Evolutionary conservation across 164 flowering plant species (phyloP).

Genomic region (Vitis rotundifolia): DNA sequence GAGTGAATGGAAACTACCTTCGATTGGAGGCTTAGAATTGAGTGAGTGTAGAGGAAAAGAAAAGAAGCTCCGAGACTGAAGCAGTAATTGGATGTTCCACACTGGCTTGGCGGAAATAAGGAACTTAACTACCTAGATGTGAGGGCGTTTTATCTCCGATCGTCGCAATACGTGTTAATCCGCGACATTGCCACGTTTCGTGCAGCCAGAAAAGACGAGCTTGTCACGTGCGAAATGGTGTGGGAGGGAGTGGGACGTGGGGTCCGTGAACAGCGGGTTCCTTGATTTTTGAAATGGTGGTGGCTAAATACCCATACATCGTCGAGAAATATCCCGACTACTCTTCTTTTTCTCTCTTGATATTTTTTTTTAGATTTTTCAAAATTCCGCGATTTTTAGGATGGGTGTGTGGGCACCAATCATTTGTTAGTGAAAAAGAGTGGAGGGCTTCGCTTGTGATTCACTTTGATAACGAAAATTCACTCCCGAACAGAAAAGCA

Average conservation of each 20-base stretch:
- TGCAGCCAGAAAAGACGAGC: background rate
- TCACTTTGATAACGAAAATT: no score
- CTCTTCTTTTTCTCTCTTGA: no score
- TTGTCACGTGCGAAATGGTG: constrained; percentile 15
- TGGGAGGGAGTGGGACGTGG: background rate
- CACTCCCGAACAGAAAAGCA: no score
- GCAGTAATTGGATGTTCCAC: background rate
- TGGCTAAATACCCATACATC: background rate
- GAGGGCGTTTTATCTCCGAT: background rate
- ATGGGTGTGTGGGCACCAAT: no score
- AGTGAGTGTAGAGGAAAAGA: background rate
- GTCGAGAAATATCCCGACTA: background rate
- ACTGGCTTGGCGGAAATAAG: background rate
- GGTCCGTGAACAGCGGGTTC: constrained; percentile 14
- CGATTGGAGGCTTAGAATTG: constrained; percentile 1
- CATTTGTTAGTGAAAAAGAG: no score
- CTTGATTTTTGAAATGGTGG: background rate
- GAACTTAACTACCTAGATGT: background rate
- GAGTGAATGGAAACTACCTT: constrained; percentile 1
- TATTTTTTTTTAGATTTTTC: no score
- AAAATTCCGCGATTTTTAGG: no score
- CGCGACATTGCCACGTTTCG: background rate
- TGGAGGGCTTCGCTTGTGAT: no score
- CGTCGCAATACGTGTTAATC: background rate
- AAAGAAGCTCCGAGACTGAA: background rate